Evolutionary conservation across 1,139 yeast genomes (phyloP).

Genomic region (Candida sp.): DNA sequence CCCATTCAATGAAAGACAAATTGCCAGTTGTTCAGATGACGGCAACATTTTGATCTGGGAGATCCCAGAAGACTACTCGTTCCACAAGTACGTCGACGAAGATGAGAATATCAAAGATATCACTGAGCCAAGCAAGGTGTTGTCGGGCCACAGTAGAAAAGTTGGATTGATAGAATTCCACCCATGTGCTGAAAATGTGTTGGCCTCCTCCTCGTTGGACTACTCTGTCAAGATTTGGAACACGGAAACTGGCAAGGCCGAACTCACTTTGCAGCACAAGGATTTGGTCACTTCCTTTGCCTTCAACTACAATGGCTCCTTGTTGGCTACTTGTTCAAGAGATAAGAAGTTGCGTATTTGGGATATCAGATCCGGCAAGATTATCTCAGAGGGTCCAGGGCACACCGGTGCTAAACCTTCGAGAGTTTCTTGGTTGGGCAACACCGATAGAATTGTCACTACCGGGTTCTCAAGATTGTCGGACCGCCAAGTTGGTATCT

Average conservation of each 20-base stretch:
- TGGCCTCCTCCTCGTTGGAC: constrained; percentile 92
- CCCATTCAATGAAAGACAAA: constrained; percentile 78
- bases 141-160: constrained; percentile 89
- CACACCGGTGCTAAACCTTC: constrained; percentile 94
- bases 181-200: constrained; percentile 84
- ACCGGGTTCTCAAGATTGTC: constrained; percentile 96
- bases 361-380: constrained; percentile 80
- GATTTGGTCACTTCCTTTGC: constrained; percentile 91
- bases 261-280: constrained; percentile 78
- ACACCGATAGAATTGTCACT: constrained; percentile 82
- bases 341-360: constrained; percentile 91
- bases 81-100: constrained; percentile 60
- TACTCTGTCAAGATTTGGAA: constrained; percentile 94
- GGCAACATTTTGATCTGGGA: constrained; percentile 88
- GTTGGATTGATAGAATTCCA: constrained; percentile 94
- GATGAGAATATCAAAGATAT: constrained; percentile 73
- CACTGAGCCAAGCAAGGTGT: constrained; percentile 63
- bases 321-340: constrained; percentile 89
- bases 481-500: constrained; percentile 93
- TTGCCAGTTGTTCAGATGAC: constrained; percentile 92
- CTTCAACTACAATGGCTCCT: constrained; percentile 87
- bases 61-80: constrained; percentile 80
- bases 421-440: constrained; percentile 90
- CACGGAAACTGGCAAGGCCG: constrained; percentile 72
- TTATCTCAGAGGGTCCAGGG: constrained; percentile 85